Evolutionary conservation across 495 filamentous ascomycete species (phyloP).

Genomic region (Lentithecium fluviatile): DNA sequence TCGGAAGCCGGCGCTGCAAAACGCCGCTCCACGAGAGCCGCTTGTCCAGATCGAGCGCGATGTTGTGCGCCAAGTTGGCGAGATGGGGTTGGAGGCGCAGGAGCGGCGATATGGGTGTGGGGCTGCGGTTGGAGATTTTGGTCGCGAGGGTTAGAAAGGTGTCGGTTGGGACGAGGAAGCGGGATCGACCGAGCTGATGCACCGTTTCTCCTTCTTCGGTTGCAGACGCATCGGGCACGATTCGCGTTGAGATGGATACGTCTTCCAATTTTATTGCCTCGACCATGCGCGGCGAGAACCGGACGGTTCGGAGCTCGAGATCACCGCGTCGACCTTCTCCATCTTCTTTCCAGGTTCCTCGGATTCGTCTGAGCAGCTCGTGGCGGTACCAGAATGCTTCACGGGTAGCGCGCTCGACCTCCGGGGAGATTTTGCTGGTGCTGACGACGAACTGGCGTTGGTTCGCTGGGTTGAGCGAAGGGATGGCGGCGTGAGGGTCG

Average conservation of each 20-base stretch:
- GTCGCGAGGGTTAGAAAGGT: slow-evolving; percentile 68
- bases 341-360: slow-evolving; percentile 68
- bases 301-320: slow-evolving; percentile 71
- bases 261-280: slow-evolving; percentile 82
- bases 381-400: slow-evolving; percentile 94
- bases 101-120: slow-evolving; percentile 64
- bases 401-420: slow-evolving; percentile 71
- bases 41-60: slow-evolving; percentile 79
- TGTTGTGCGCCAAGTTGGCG: slow-evolving; percentile 66
- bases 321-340: slow-evolving; percentile 59
- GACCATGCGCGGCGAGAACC: slow-evolving; percentile 75
- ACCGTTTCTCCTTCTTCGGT: slow-evolving; percentile 31
- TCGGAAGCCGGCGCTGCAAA: slow-evolving; percentile 59
- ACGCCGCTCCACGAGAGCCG: slow-evolving; percentile 82
- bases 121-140: slow-evolving; percentile 68
- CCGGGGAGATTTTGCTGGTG: slow-evolving; percentile 70
- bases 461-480: slow-evolving; percentile 70
- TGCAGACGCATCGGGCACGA: slow-evolving; percentile 41
- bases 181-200: slow-evolving; percentile 48
- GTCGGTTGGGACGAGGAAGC: slow-evolving; percentile 63
- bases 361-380: slow-evolving; percentile 69
- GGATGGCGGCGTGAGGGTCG: slow-evolving; percentile 74
- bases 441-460: slow-evolving; percentile 88
- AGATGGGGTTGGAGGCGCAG: slow-evolving; percentile 76
- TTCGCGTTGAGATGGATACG: slow-evolving; percentile 63